Conservation (phyloP, 148 eudicot species). For the Arbutus unedo region DNA sequence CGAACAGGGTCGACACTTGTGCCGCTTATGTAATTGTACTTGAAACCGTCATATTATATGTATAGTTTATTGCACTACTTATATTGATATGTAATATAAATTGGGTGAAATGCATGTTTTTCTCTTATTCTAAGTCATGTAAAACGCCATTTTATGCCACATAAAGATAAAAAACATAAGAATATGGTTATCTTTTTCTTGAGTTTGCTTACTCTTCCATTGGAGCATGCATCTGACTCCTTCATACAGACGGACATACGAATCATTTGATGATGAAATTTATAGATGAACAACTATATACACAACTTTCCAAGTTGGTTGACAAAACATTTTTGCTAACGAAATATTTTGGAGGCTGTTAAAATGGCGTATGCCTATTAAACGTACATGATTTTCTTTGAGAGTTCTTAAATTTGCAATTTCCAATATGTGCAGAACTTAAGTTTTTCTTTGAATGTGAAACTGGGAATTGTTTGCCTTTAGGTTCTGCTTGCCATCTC, state of each 20-base stretch:
- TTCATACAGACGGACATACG: background rate
- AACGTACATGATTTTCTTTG: background rate
- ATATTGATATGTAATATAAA: too few relatives aligned
- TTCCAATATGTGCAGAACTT: background rate
- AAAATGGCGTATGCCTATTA: background rate
- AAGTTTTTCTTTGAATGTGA: slow-evolving; percentile 1
- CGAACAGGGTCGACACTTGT: too few relatives aligned
- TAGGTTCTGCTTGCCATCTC: background rate
- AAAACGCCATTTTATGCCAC: too few relatives aligned
- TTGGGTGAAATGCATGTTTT: too few relatives aligned
- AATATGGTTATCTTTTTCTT: too few relatives aligned
- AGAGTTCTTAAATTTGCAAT: background rate
- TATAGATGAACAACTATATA: background rate
- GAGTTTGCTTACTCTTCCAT: background rate
- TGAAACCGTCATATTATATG: too few relatives aligned
- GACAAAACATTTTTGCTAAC: background rate
- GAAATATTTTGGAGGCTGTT: background rate
- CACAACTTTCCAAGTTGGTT: background rate
- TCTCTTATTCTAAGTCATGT: too few relatives aligned
- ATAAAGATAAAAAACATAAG: too few relatives aligned
- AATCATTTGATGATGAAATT: background rate
- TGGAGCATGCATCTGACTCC: background rate
- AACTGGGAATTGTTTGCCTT: background rate
- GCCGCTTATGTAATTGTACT: too few relatives aligned
- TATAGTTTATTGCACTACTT: too few relatives aligned